A percentile compares a stretch with the other conserved stretches of the same genome.
Evolutionary conservation across 805 yeast species (phyloP).

Genomic region (Hemisphaericaspora nanyangensis): DNA sequence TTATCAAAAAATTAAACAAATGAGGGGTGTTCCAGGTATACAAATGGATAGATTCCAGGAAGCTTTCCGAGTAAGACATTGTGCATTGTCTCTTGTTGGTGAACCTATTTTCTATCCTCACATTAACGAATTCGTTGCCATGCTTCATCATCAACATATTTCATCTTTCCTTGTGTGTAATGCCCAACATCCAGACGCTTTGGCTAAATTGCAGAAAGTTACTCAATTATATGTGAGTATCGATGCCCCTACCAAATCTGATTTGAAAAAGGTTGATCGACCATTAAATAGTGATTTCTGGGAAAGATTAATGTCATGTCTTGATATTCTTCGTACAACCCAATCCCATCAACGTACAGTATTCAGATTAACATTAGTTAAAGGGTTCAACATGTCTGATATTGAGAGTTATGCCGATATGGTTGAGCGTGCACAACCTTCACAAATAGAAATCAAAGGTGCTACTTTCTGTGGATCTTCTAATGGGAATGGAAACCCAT

Average conservation of each 20-base stretch:
- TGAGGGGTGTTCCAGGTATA: slow-evolving; percentile 95
- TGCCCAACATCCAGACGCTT: slow-evolving; percentile 91
- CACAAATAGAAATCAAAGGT: slow-evolving; percentile 89
- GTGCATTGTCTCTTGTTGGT: slow-evolving; percentile 90
- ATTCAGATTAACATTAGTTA: slow-evolving; percentile 83
- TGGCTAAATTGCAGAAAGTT: slow-evolving; percentile 65
- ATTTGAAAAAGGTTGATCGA: slow-evolving; percentile 78
- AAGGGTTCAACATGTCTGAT: slow-evolving; percentile 87
- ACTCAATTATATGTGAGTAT: slow-evolving; percentile 91
- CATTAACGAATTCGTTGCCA: slow-evolving; percentile 75
- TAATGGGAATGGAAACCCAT: slow-evolving; percentile 75
- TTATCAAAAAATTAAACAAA: slow-evolving; percentile 85
- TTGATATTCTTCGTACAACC: slow-evolving; percentile 68
- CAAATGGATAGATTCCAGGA: slow-evolving; percentile 86
- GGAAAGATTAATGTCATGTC: slow-evolving; percentile 80
- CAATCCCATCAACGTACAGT: slow-evolving; percentile 88
- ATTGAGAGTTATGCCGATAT: slow-evolving; percentile 80
- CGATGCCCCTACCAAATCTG: slow-evolving; percentile 85
- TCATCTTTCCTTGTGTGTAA: slow-evolving; percentile 90
- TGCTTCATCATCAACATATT: slow-evolving; percentile 76
- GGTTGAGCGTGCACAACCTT: slow-evolving; percentile 76
- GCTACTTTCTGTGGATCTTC: slow-evolving; percentile 95
- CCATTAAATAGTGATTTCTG: slow-evolving; percentile 89
- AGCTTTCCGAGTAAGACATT: slow-evolving; percentile 84
- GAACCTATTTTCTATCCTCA: slow-evolving; percentile 94